phyloP scores from a whole-genome alignment of 352 stramenopile species.

The Globisporangium okanoganense region DNA sequence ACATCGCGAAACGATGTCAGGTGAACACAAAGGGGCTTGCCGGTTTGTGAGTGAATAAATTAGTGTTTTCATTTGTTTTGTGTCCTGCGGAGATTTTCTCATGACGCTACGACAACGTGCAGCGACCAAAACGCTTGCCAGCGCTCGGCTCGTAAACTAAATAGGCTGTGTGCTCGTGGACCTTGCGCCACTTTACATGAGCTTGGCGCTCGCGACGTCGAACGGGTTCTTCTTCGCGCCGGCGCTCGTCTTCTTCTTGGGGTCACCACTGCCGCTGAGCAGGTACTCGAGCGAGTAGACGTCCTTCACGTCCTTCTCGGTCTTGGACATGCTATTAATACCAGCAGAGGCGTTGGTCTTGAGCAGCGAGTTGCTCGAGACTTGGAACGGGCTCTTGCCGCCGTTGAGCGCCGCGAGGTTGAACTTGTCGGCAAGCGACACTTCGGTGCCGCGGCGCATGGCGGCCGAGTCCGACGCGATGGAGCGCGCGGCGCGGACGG shows the following conservation, averaged over 20 bases:
- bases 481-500: conserved; percentile 6
- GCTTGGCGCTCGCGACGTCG: conserved; percentile 57
- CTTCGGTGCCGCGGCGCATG: conserved; percentile 12
- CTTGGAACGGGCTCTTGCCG: conserved; percentile 67
- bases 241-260: conserved; percentile 14
- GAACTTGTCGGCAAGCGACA: conserved; percentile 52
- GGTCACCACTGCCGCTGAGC: conserved; percentile 31
- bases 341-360: conserved; percentile 21
- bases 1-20: not conserved
- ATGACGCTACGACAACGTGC: not conserved
- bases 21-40: too few species aligned
- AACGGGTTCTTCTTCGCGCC: conserved; percentile 46
- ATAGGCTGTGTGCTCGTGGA: not conserved
- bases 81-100: not conserved
- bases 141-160: not conserved
- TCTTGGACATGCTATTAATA: conserved; percentile 14
- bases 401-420: conserved; percentile 58
- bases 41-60: conserved; percentile 12
- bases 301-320: conserved; percentile 38
- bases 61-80: not conserved
- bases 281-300: conserved; percentile 73
- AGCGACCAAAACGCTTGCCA: not conserved
- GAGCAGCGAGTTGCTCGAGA: conserved; percentile 52
- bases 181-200: conserved; percentile 36
- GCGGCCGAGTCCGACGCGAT: conserved; percentile 8